Evolutionary conservation across 768 basidiomycete species (phyloP), one percentile per base, ranked within the genome.

Genomic region (Mycena epipterygia): DNA sequence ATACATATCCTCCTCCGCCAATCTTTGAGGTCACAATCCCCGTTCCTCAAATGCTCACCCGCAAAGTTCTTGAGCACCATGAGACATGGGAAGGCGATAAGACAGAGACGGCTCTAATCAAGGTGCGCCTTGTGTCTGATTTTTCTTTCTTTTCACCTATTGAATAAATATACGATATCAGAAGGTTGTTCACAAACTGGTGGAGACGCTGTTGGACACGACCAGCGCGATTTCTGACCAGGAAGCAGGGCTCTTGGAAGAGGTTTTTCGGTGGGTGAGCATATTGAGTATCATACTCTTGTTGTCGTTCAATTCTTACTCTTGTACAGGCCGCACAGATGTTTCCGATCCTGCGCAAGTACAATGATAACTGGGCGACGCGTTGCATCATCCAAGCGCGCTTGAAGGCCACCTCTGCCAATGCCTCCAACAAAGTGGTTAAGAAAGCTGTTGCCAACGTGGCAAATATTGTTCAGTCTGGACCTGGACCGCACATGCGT

Each of bases 1-100:
- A 68, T 27, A 57, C 67, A 1, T 69, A 69, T 64, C 68, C 68
- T 27, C 68, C 68, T 62, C 46, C 35, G 37, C 68, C 59, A 27
- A 68, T 60, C 58, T 44, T 63, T 30, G 37, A 41, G 23, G 30
- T 30, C 3, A n/a, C 1, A 17, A 67, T 67, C 52, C 53, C 68
- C 19, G 17, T 14, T 27, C 68, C 68, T 35, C 0, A 0, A 7
- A 25, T 21, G 33, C 35, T 68, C 5, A 49, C 53, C 29, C 23
- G 29, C 35, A 48, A 42, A 32, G 23, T 30, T 56, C 21, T 67
- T 21, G 65, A 67, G 57, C 8, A 35, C 3, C 49, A 52, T 60
- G 39, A 16, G 0, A 23, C 9, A 44, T 60, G 58, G 58, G 3
- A 60, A 52, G n/a, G 17, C 29, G 48, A 12, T n/a, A 27, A 57